Conservation (phyloP, 2,329 filamentous ascomycete genomes). For the Lasiodiplodia sp. region DNA sequence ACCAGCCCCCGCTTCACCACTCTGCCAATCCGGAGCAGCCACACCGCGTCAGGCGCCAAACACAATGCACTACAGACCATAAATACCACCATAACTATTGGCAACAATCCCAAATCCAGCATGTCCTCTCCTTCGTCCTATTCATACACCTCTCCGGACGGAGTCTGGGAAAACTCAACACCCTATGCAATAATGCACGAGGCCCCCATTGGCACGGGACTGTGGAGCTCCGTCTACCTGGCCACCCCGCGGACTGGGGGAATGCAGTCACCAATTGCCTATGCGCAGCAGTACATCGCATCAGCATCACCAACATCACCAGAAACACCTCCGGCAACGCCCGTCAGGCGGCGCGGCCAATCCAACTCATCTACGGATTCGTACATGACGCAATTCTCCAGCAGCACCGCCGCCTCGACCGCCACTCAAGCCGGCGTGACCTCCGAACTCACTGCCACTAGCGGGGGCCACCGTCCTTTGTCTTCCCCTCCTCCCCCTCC, state of each 20-base stretch:
- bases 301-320: background rate
- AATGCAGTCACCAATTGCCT: background rate
- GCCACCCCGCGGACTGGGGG: slow-evolving; percentile 32
- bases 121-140: slow-evolving; percentile 1
- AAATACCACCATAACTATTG: background rate
- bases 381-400: slow-evolving; percentile 16
- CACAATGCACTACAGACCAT: background rate
- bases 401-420: slow-evolving; percentile 27
- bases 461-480: background rate
- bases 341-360: slow-evolving; percentile 9
- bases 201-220: slow-evolving; percentile 41
- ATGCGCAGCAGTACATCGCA: slow-evolving; percentile 25
- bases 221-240: slow-evolving; percentile 48
- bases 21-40: slow-evolving; percentile 15
- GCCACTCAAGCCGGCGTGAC: slow-evolving; percentile 37
- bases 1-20: slow-evolving; percentile 18
- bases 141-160: slow-evolving; percentile 16
- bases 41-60: slow-evolving; percentile 10
- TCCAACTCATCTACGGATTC: slow-evolving; percentile 23
- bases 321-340: slow-evolving; percentile 28
- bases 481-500: background rate
- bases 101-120: background rate
- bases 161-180: slow-evolving; percentile 22
- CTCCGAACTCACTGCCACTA: background rate
- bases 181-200: slow-evolving; percentile 35